phyloP scores from a whole-genome alignment of 1,284 basidiomycete species.

The Athelia psychrophila region DNA sequence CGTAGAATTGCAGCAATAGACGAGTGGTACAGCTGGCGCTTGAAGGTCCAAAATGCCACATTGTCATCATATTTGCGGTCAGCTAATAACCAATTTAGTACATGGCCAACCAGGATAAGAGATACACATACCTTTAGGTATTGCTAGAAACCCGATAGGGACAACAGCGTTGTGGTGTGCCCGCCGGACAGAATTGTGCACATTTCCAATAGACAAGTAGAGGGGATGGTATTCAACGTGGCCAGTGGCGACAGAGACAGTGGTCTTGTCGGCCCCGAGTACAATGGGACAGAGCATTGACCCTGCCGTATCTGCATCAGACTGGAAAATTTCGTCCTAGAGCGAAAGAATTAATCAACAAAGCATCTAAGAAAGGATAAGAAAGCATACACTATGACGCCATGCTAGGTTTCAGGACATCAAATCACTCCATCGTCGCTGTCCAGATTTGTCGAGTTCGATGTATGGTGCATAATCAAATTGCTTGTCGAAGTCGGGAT shows the following conservation, averaged over 20 bases:
- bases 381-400: constrained; percentile 9
- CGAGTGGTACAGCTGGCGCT: neutral
- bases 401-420: constrained; percentile 16
- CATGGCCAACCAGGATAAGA: neutral
- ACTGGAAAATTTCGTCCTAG: too few relatives aligned
- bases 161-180: constrained; percentile 15
- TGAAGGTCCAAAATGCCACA: constrained; percentile 1
- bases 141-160: constrained; percentile 13
- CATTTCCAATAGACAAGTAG: constrained; percentile 12
- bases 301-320: constrained; percentile 6
- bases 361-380: constrained; percentile 5
- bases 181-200: constrained; percentile 9
- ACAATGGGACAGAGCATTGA: constrained; percentile 12
- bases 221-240: constrained; percentile 10
- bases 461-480: constrained; percentile 8
- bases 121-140: constrained; percentile 13
- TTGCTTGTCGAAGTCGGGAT: constrained; percentile 7
- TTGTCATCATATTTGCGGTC: neutral
- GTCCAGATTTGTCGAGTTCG: constrained; percentile 5
- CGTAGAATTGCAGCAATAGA: neutral
- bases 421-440: constrained; percentile 8
- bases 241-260: constrained; percentile 10
- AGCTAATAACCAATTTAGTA: neutral
- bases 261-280: constrained; percentile 13
- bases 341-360: too few relatives aligned